Conservation (phyloP, 257 asterid genomes). For the Catharanthus roseus region DNA sequence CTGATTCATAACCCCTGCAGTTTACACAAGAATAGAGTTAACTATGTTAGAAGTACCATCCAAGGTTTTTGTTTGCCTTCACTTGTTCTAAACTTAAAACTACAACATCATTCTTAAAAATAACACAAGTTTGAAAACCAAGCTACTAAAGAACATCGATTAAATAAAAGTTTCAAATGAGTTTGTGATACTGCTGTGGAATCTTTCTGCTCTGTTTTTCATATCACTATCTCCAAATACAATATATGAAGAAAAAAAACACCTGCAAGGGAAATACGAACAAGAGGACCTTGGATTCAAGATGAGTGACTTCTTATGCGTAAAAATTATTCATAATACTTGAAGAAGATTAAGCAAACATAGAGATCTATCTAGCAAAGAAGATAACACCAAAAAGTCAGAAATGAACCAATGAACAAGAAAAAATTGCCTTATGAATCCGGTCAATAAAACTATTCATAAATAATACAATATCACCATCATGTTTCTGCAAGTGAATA, state of each 20-base stretch:
- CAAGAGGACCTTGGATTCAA: too few species aligned
- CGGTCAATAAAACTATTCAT: neutral
- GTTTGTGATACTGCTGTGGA: too few species aligned
- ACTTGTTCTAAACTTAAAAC: neutral
- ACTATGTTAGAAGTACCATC: neutral
- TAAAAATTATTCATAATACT: too few species aligned
- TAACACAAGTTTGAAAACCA: neutral
- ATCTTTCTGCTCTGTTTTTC: too few species aligned
- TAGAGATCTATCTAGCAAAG: neutral
- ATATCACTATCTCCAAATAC: too few species aligned
- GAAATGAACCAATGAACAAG: neutral
- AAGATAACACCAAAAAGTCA: neutral
- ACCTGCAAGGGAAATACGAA: too few species aligned
- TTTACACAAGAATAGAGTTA: constrained; percentile 5
- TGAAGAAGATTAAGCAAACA: too few species aligned
- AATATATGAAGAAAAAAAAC: too few species aligned
- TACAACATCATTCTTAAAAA: neutral
- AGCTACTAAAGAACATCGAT: too few species aligned
- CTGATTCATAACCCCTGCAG: constrained; percentile 89
- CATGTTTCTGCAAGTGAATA: neutral
- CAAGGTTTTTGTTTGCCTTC: neutral
- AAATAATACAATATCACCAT: neutral
- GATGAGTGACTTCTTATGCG: too few species aligned
- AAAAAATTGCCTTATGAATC: neutral
- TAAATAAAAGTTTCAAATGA: too few species aligned